phyloP scores from a whole-genome alignment of 2,329 filamentous ascomycete species.

The Metarhizium album region DNA sequence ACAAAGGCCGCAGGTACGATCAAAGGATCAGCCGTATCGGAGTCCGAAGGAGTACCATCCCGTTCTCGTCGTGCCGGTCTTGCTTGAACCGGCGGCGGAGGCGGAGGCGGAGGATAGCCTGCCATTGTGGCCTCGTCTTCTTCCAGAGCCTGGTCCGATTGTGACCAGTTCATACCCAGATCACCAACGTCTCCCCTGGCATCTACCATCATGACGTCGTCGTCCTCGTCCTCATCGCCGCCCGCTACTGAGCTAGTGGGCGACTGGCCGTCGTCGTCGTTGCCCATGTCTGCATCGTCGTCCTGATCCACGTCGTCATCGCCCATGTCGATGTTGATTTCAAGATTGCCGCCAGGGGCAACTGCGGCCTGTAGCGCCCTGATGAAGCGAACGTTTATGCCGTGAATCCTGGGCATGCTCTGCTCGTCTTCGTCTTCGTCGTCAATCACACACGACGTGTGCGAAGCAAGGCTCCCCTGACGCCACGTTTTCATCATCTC shows the following conservation, averaged over 20 bases:
- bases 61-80: conserved; percentile 37
- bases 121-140: conserved; percentile 68
- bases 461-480: conserved; percentile 71
- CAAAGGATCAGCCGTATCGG: conserved; percentile 55
- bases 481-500: conserved; percentile 84
- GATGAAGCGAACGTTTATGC: conserved; percentile 26
- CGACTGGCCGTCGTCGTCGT: conserved; percentile 25
- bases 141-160: conserved; percentile 57
- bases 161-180: conserved; percentile 39
- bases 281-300: conserved; percentile 32
- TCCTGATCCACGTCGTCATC: conserved; percentile 49
- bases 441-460: conserved; percentile 42
- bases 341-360: conserved; percentile 16
- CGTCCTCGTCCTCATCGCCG: conserved; percentile 39
- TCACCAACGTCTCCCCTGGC: conserved; percentile 34
- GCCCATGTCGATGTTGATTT: conserved; percentile 19
- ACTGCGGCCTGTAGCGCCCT: conserved; percentile 25
- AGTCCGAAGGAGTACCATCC: conserved; percentile 60
- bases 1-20: conserved; percentile 51
- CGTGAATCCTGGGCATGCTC: conserved; percentile 24
- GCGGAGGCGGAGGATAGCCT: conserved; percentile 56
- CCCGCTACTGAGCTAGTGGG: conserved; percentile 21
- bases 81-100: conserved; percentile 51
- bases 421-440: conserved; percentile 38
- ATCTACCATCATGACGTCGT: conserved; percentile 49